Percentiles rank a stretch among this genome's conserved stretches.
phyloP scores from a whole-genome alignment of 768 basidiomycete species.

The Multifurca ochricompacta region DNA sequence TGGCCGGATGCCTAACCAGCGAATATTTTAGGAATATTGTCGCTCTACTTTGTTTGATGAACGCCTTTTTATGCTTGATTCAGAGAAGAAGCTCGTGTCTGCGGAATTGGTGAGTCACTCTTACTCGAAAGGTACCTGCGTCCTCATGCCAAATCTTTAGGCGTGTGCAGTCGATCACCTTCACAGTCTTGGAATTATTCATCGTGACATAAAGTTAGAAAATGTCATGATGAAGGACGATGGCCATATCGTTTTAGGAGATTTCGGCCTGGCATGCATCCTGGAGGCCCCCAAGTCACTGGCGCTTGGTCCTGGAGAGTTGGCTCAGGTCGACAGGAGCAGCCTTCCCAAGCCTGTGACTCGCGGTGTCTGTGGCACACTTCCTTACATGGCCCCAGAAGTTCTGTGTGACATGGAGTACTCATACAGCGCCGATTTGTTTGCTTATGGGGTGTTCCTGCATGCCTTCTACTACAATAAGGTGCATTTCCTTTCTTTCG shows the following conservation, averaged over 20 bases:
- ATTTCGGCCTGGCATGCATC: conserved; percentile 51
- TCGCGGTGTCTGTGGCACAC: conserved; percentile 12
- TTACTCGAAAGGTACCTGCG: neutral
- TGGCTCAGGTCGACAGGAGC: neutral
- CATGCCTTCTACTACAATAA: conserved; percentile 10
- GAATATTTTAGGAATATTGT: conserved; percentile 22
- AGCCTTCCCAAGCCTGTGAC: neutral
- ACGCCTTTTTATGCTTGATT: conserved; percentile 4
- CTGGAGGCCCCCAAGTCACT: neutral
- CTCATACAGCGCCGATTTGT: conserved; percentile 19
- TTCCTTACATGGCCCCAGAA: conserved; percentile 20
- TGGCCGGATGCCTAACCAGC: neutral
- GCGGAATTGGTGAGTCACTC: conserved; percentile 29
- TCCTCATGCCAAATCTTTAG: conserved; percentile 7
- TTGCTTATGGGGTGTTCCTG: conserved; percentile 17
- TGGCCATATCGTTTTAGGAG: conserved; percentile 85
- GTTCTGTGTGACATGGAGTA: conserved; percentile 10
- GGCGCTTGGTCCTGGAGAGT: neutral
- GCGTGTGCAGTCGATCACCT: conserved; percentile 72
- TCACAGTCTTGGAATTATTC: conserved; percentile 87
- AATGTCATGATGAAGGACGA: conserved; percentile 86
- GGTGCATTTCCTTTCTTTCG: neutral
- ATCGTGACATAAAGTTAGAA: conserved; percentile 94
- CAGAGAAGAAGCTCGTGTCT: conserved; percentile 27
- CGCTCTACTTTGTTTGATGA: conserved; percentile 11